Evolutionary conservation across 2,329 filamentous ascomycete species (phyloP).

Genomic region (Metarhizium rileyi): DNA sequence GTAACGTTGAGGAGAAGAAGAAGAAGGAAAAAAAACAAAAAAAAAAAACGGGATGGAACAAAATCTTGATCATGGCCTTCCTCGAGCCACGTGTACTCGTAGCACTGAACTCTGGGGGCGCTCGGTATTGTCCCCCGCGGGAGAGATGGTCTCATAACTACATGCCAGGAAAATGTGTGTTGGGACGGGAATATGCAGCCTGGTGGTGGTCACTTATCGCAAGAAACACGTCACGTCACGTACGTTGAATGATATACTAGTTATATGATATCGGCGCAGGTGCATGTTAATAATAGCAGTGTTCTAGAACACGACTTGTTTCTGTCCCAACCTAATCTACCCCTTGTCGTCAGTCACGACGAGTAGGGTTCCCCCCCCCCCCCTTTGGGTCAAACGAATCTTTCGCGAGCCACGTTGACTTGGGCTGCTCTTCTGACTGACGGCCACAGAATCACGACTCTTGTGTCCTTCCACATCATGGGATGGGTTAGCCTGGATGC

Average conservation of each 20-base stretch:
- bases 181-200: neutral
- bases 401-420: neutral
- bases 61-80: neutral
- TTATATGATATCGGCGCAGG: neutral
- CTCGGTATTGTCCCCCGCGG: neutral
- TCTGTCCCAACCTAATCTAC: neutral
- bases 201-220: neutral
- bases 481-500: neutral
- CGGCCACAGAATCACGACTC: neutral
- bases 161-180: neutral
- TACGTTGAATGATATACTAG: neutral
- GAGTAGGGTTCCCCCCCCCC: too few relatives aligned
- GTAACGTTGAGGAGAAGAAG: too few relatives aligned
- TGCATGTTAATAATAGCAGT: neutral
- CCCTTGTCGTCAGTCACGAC: neutral
- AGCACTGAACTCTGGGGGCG: neutral
- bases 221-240: neutral
- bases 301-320: neutral
- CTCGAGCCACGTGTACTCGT: neutral
- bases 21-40: too few relatives aligned
- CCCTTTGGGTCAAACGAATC: neutral
- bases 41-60: too few relatives aligned
- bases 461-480: neutral
- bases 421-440: neutral
- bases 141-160: neutral